Evolutionary conservation across 306 rosid genomes (phyloP).

Genomic region (Pachyrhizus erosus): DNA sequence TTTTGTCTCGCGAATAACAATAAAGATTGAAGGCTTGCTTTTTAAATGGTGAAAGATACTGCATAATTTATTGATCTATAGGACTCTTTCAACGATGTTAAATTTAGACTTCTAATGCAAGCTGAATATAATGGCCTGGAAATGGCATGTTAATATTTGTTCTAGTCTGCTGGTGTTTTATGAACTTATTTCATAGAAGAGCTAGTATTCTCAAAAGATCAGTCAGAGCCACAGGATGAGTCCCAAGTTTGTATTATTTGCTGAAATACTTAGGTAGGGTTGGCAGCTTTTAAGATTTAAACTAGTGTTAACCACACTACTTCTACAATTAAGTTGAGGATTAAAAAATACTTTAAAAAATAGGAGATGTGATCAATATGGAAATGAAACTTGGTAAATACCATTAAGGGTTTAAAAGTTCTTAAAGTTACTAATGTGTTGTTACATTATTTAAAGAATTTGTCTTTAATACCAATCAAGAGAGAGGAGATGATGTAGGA

Average conservation of each 20-base stretch:
- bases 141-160: not conserved
- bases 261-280: conserved; percentile 14
- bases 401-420: not conserved
- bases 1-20: not conserved
- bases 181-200: conserved; percentile 7
- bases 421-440: not conserved
- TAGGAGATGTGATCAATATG: not conserved
- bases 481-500: not conserved
- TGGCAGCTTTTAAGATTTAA: not conserved
- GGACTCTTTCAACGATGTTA: not conserved
- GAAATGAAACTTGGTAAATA: not conserved
- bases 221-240: not conserved
- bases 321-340: not conserved
- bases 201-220: not conserved
- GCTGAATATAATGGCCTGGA: not conserved
- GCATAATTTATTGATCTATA: not conserved
- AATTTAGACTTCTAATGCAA: not conserved
- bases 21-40: not conserved
- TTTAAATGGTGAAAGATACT: conserved; percentile 20
- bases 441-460: not conserved
- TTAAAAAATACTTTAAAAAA: not conserved
- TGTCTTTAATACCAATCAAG: conserved; percentile 1
- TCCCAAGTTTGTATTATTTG: not conserved
- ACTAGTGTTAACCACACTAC: not conserved
- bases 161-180: not conserved